Base-by-base conservation (phyloP, 768 basidiomycete species). In the Phaeotremella fagi region DNA sequence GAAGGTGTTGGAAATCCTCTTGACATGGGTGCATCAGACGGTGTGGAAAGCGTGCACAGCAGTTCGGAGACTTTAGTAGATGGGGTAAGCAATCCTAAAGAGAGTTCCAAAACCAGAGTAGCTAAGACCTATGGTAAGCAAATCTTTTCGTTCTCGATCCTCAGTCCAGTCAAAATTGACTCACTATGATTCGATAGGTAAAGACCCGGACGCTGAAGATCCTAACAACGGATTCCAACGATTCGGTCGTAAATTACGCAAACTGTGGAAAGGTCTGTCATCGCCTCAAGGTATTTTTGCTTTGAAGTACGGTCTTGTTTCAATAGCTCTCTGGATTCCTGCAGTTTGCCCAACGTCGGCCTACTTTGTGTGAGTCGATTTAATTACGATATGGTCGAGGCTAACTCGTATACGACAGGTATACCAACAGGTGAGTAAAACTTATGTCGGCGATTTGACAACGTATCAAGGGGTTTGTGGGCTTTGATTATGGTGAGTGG, bases 321-420 rank as follows among this genome's bases (percentile, higher is more conserved):
- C 79, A 0, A 64, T 83, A 33, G 78, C 77, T 0, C 66, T 83
- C 1, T 83, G 81, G 81, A 66, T 82, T 0, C 82, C 81, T 0
- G 64, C 76, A 2, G 79, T 82, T 0, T 66, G 78, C 48, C 63
- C 54, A 18, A 61, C 45, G 1, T 77, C 77, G 33, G 81, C 81
- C 4, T 71, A 78, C 38, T 73, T 73, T 79, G 56, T 61, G 78
- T 77, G 22, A 35, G 26, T 44, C n/a, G 15, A 12, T 42, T 16
- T 24, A 33, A 4, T 14, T 9, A 55, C 31, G 7, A 7, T 22
- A 7, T 22, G 22, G 12, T 7, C 38, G 44, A 3, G 20, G 9
- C 36, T 43, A 23, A 42, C 24, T 14, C 7, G 9, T 20, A 9
- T 20, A 29, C 43, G 48, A 31, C 49, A 55, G 48, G 20, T 61